Percentiles rank a stretch among this genome's conserved stretches.
These are phyloP conservation scores for Sarcodon aspratus DNA, from an alignment of 768 basidiomycete species.

Conservation along the genomic window DNA sequence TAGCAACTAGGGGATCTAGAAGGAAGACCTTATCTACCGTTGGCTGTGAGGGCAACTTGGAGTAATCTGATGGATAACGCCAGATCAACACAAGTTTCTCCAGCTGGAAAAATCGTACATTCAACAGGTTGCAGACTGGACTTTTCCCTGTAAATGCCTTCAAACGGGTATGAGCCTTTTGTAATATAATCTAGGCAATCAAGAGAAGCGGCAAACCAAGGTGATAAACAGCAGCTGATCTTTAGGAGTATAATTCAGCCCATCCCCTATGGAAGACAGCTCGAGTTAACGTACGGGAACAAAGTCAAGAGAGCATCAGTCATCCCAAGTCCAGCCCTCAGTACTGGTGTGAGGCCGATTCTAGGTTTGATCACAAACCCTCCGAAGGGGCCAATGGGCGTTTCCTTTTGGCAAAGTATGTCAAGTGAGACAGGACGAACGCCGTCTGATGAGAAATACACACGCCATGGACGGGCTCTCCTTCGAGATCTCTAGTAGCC, in stretches of 20 bases:
- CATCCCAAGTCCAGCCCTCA: slow-evolving; percentile 92
- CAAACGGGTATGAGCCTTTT: background rate
- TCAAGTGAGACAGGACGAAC: slow-evolving; percentile 1
- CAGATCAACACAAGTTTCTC: background rate
- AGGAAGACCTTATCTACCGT: slow-evolving; percentile 80
- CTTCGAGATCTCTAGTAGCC: slow-evolving; percentile 58
- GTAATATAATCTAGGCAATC: background rate
- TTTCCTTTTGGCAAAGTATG: slow-evolving; percentile 32
- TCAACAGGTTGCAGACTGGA: slow-evolving; percentile 83
- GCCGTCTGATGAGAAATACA: slow-evolving; percentile 11
- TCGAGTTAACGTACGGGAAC: slow-evolving; percentile 55
- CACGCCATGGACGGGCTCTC: slow-evolving; percentile 55
- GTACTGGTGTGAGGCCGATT: slow-evolving; percentile 82
- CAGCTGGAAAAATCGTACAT: slow-evolving; percentile 35
- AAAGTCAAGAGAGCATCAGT: slow-evolving; percentile 74
- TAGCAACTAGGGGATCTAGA: slow-evolving; percentile 88
- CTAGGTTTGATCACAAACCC: slow-evolving; percentile 66
- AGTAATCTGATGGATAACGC: slow-evolving; percentile 51
- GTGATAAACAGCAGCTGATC: slow-evolving; percentile 80
- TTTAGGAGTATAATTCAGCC: slow-evolving; percentile 13
- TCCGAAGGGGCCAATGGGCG: slow-evolving; percentile 71
- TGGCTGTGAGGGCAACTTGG: slow-evolving; percentile 69
- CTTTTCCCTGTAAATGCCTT: slow-evolving; percentile 67
- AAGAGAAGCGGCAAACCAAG: slow-evolving; percentile 35
- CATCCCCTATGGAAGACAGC: background rate